Conservation (phyloP, 1,284 basidiomycete species). For the Cutaneotrichosporon spelunceum region DNA sequence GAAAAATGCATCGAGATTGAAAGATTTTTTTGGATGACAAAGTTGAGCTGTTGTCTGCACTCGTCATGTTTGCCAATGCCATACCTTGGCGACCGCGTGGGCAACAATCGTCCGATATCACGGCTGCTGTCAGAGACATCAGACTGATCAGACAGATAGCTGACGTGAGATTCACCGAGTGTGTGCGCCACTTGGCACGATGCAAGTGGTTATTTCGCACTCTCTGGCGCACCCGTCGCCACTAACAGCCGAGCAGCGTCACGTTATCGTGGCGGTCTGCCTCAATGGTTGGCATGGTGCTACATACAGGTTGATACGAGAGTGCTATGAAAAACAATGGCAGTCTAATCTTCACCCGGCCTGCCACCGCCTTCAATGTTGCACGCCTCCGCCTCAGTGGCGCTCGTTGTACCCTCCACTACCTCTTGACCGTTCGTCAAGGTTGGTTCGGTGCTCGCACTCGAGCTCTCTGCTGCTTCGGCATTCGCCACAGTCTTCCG, state of each 20-base stretch:
- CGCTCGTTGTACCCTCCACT: no score
- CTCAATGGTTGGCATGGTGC: background rate
- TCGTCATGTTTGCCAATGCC: background rate
- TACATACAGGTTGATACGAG: background rate
- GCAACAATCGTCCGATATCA: no score
- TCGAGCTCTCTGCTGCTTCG: background rate
- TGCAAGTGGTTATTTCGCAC: no score
- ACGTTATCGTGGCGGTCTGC: background rate
- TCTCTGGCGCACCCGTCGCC: no score
- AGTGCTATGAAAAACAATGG: background rate
- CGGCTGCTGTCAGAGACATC: background rate
- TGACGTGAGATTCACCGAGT: background rate
- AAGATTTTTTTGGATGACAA: slow-evolving; percentile 1
- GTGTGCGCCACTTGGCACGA: background rate
- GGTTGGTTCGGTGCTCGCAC: background rate
- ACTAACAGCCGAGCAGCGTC: background rate
- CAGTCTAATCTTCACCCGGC: background rate
- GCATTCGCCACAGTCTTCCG: background rate
- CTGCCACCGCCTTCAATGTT: background rate
- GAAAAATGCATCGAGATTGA: slow-evolving; percentile 26
- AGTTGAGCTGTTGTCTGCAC: background rate
- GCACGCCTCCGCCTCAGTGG: background rate
- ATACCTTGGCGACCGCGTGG: no score
- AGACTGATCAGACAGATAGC: background rate
- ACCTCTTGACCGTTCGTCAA: background rate